phyloP scores from a whole-genome alignment of 192 early-diverging fungal genomes.

The Neocallimastix lanati region DNA sequence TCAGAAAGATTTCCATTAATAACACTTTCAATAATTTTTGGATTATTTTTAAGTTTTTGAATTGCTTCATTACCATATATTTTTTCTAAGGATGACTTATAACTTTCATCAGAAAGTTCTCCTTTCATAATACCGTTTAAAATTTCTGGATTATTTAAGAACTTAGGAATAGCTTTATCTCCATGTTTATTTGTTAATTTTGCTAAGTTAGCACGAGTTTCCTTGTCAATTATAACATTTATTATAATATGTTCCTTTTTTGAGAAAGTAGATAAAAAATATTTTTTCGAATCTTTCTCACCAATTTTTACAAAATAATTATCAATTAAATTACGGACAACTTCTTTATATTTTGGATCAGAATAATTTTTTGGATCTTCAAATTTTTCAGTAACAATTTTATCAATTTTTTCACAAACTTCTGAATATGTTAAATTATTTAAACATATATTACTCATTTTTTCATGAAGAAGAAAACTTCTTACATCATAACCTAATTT shows the following conservation, averaged over 20 bases:
- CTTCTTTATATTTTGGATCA: neutral
- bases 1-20: too few relatives aligned
- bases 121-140: too few relatives aligned
- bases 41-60: too few relatives aligned
- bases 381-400: neutral
- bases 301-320: neutral
- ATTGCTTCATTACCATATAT: too few relatives aligned
- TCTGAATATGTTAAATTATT: neutral
- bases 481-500: neutral
- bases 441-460: neutral
- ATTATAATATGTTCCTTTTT: neutral
- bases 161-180: neutral
- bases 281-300: neutral
- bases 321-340: neutral
- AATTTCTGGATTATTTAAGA: neutral
- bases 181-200: neutral
- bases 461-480: neutral
- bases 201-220: neutral
- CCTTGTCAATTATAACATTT: neutral
- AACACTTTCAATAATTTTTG: neutral
- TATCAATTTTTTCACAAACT: neutral
- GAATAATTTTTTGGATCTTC: neutral
- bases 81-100: too few relatives aligned
- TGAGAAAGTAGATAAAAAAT: neutral
- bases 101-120: too few relatives aligned